Evolutionary conservation across 495 filamentous ascomycete genomes (phyloP), one percentile per base, ranked within the genome.

Genomic region (Aspergillus leporis): DNA sequence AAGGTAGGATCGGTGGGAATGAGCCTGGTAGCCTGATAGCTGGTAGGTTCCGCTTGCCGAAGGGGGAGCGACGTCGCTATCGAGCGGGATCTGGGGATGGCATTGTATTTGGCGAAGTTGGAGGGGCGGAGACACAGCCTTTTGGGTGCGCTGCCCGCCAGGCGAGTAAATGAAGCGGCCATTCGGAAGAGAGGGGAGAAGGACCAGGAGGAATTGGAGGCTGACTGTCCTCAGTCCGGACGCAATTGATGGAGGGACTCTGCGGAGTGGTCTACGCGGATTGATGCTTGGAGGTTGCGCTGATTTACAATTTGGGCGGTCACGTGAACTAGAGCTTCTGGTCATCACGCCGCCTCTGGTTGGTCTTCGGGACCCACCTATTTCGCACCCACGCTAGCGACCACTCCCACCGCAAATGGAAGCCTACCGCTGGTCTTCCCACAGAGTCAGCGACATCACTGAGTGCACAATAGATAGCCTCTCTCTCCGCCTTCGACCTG

Each of bases 61-160:
- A 87, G 87, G 62, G 87, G 77, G 40, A 81, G 74, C 25, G 90
- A 81, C 63, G 84, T 82, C 63, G 90, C 84, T 74, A 96, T 85
- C 63, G 85, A 82, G 63, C 90, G 85, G 58, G 75, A 72, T 61
- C 71, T 69, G 68, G 74, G 68, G 62, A 74, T 63, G 53, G 70
- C 63, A 57, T 70, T 74, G 70, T 73, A 61, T 63, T 60, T 72
- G 63, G 69, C 52, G 47, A 72, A 55, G 61, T 59, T 65, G 71
- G 78, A 80, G 74, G 78, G 74, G 74, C 77, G 79, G 64, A 83
- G 74, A 66, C 79, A 86, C 56, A 90, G 81, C 68, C 84, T 84
- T 78, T 86, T 87, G 69, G 83, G 80, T 71, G 82, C 79, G 75
- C 79, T 81, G 71, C 82, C 74, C 70, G 78, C 80, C 55, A 90